These are phyloP conservation scores for Hygrophila difformis DNA, from an alignment of 257 asterid species.

Conservation along the genomic window DNA sequence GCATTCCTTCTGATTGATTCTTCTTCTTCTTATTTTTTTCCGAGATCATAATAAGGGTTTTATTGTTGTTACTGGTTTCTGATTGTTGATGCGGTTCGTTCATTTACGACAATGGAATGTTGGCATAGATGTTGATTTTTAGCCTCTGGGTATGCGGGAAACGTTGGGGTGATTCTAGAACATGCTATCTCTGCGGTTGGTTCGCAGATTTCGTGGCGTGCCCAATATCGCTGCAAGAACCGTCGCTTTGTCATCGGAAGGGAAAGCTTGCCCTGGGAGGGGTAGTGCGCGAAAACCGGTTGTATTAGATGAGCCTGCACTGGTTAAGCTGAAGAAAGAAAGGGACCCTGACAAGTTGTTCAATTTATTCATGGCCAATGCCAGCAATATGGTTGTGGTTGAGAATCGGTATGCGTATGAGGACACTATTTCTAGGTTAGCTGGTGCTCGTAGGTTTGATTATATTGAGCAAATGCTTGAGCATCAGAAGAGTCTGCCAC, in stretches of 20 bases:
- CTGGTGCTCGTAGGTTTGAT: slow-evolving; percentile 72
- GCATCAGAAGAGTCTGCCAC: slow-evolving; percentile 79
- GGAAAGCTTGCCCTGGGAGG: slow-evolving; percentile 15
- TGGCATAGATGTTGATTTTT: slow-evolving; percentile 21
- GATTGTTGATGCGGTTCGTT: too few relatives aligned
- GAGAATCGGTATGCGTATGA: slow-evolving; percentile 72
- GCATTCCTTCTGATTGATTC: too few relatives aligned
- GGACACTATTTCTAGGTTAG: slow-evolving; percentile 65
- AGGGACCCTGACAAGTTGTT: slow-evolving; percentile 65
- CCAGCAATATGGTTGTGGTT: slow-evolving; percentile 50
- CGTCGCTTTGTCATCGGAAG: slow-evolving; percentile 15
- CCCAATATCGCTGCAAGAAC: slow-evolving; percentile 20
- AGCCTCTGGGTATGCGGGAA: slow-evolving; percentile 30
- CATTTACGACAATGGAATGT: slow-evolving; percentile 1
- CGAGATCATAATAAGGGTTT: too few relatives aligned
- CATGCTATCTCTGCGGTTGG: slow-evolving; percentile 66
- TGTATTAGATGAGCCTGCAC: slow-evolving; percentile 53
- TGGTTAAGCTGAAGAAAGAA: slow-evolving; percentile 57
- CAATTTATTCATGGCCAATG: slow-evolving; percentile 65
- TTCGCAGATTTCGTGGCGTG: slow-evolving; percentile 64
- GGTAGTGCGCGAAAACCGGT: slow-evolving; percentile 14
- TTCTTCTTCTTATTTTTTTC: too few relatives aligned
- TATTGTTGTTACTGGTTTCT: too few relatives aligned
- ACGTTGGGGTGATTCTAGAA: slow-evolving; percentile 27
- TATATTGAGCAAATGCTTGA: slow-evolving; percentile 64